Percentiles rank a stretch among this genome's conserved stretches.
Evolutionary conservation across 345 rosid genomes (phyloP).

Genomic region (Camelina hispida): DNA sequence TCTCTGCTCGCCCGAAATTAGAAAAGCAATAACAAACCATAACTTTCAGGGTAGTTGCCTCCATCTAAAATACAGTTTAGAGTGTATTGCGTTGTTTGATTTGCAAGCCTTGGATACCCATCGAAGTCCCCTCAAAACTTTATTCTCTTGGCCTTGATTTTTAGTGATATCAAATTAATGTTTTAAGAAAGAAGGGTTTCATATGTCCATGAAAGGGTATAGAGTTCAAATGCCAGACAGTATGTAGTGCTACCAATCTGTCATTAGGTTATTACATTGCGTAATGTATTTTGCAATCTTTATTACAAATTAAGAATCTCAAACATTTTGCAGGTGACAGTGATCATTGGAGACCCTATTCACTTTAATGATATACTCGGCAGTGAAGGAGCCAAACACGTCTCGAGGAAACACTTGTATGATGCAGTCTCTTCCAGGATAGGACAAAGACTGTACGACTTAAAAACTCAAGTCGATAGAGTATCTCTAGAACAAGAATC

Average conservation of each 20-base stretch:
- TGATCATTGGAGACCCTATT: slow-evolving; percentile 87
- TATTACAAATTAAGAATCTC: not conserved
- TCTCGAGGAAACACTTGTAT: slow-evolving; percentile 72
- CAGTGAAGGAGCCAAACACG: slow-evolving; percentile 50
- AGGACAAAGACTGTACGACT: slow-evolving; percentile 58
- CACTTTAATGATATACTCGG: slow-evolving; percentile 66
- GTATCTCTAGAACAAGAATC: slow-evolving; percentile 57
- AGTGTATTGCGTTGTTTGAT: slow-evolving; percentile 1
- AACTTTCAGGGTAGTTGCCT: not conserved
- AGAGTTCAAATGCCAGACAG: not conserved
- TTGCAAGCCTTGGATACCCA: not conserved
- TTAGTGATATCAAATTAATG: slow-evolving; percentile 9
- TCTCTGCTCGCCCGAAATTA: not conserved
- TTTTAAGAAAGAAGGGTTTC: slow-evolving; percentile 4
- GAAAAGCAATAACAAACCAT: not conserved
- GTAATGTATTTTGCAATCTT: not conserved
- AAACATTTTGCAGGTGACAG: slow-evolving; percentile 67
- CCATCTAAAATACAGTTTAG: not conserved
- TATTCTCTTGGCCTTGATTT: not conserved
- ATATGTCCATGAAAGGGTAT: not conserved
- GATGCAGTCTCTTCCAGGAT: slow-evolving; percentile 88
- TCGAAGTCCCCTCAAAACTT: not conserved
- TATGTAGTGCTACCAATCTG: not conserved
- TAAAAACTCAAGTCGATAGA: slow-evolving; percentile 74
- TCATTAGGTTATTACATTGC: slow-evolving; percentile 8